Evolutionary conservation across 139 green algal genomes (phyloP), one percentile per base, ranked within the genome.

Genomic region (Coelastrella sp.): DNA sequence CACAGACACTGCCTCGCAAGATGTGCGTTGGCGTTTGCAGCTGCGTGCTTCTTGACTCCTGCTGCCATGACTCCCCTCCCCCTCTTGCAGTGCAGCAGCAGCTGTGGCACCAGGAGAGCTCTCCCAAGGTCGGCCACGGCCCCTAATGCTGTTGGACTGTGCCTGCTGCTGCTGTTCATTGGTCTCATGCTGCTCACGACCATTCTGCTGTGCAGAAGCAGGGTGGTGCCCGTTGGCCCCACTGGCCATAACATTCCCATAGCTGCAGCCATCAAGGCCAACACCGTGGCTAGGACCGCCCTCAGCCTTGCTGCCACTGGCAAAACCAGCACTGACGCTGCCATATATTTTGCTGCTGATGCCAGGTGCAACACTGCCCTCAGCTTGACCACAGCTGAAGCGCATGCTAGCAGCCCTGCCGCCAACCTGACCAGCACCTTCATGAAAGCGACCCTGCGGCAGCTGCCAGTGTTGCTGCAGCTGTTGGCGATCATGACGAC

Each of bases 381-480:
- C 78, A 22, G 49, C 58, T 25, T 66, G 15, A 20, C 87, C 87
- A 57, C 56, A 86, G 60, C 61, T 73, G 73, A 81, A 78, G 25
- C 87, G 76, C 76, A 84, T 60, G 87, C 76, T 78, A 24, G 19
- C 59, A 49, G 76, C 87, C 22, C 87, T n/a, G 0, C 87, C 75
- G 12, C 87, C 61, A 19, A 81, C 61, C 61, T 85, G 76, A 25
- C 87, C 87, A 19, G 87, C 87, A 10, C 87, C 75, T 20, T 82
- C 75, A 7, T 66, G 57, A 11, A 85, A 25, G 58, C 20, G 14
- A 25, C 76, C 75, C 19, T 65, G 20, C n/a, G 49, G 58, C 58
- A 87, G 87, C 78, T 86, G 78, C 86, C 75, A 83, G 58, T 87
- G 87, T 49, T 87, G 87, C 87, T 91, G 86, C 65, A 60, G 78